Evolutionary conservation across 2,329 filamentous ascomycete species (phyloP).

Genomic region (Samsoniella hepiali): DNA sequence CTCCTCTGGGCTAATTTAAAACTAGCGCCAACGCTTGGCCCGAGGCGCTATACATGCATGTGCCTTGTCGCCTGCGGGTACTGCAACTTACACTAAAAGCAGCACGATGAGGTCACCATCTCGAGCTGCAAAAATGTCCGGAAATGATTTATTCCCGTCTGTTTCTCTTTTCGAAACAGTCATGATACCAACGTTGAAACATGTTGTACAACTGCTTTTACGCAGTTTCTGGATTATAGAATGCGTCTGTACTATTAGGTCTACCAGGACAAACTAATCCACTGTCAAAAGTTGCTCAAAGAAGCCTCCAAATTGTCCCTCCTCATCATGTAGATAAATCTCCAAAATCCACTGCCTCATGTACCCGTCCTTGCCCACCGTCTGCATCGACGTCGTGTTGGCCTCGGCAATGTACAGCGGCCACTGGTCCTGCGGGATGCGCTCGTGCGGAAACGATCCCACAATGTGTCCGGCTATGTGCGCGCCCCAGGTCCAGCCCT

Average conservation of each 20-base stretch:
- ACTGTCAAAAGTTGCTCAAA: conserved; percentile 38
- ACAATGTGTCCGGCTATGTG: conserved; percentile 47
- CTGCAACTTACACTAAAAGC: neutral
- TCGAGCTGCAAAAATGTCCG: neutral
- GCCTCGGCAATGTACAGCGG: conserved; percentile 44
- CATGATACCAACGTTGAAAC: neutral
- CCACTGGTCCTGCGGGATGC: conserved; percentile 46
- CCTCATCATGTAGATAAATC: conserved; percentile 42
- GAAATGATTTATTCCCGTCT: neutral
- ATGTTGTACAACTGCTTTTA: neutral
- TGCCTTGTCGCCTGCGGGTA: neutral
- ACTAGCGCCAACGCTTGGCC: neutral
- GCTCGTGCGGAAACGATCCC: conserved; percentile 49
- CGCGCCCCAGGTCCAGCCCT: conserved; percentile 44
- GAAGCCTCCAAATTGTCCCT: conserved; percentile 40
- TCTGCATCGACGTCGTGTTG: conserved; percentile 40
- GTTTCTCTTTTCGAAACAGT: neutral
- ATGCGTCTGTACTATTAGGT: neutral
- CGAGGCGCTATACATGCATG: too few species aligned
- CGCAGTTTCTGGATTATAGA: neutral
- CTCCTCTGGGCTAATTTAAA: neutral
- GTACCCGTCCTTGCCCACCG: conserved; percentile 37
- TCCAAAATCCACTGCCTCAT: conserved; percentile 50
- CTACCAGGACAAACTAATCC: neutral
- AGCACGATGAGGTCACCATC: neutral